Evolutionary conservation across 805 yeast genomes (phyloP), one percentile per base, ranked within the genome.

Genomic region (Starmera quercuum): DNA sequence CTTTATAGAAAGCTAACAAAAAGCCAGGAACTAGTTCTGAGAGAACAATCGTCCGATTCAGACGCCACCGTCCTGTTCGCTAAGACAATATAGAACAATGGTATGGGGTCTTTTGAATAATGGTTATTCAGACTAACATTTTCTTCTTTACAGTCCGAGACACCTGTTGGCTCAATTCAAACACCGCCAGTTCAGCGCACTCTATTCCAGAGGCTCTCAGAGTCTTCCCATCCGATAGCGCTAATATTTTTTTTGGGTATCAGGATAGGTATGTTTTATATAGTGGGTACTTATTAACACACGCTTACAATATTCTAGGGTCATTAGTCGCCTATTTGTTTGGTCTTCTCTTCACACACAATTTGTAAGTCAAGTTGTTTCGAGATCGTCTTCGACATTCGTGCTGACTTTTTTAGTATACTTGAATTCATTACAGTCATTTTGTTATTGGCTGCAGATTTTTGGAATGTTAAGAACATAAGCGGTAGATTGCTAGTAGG

Each of bases 381-480:
- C 4, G 7, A 3, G 8, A 14, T 12, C 12, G 4, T 9, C 19
- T 7, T 48, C 46, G 12, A 3, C 20, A 24, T 30, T 21, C 22
- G 13, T 14, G 14, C 12, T 18, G 9, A 6, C 17, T 2, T 9
- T 4, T 4, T 34, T 37, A 60, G 67, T 51, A 80, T 84, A 11
- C 64, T 85, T 26, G 75, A 85, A 47, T 90, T 92, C 64, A 87
- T 90, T 12, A 55, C 77, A 6, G 78, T 86, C 16, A 75, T 88
- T 2, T 61, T 92, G 13, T 61, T 87, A 14, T 67, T 85, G 15
- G 83, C 95, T 0, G 85, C 86, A 1, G 98, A 90, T 56, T 90
- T 90, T 51, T 90, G 97, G 94, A 82, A 84, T 51, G 77, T 85
- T 17, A 92, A 90, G 53, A 90, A 90, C 57, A 83, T 90, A 18